A percentile compares a stretch with the other conserved stretches of the same genome.
phyloP scores from a whole-genome alignment of 1,284 basidiomycete genomes.

The Marasmius sp. region DNA sequence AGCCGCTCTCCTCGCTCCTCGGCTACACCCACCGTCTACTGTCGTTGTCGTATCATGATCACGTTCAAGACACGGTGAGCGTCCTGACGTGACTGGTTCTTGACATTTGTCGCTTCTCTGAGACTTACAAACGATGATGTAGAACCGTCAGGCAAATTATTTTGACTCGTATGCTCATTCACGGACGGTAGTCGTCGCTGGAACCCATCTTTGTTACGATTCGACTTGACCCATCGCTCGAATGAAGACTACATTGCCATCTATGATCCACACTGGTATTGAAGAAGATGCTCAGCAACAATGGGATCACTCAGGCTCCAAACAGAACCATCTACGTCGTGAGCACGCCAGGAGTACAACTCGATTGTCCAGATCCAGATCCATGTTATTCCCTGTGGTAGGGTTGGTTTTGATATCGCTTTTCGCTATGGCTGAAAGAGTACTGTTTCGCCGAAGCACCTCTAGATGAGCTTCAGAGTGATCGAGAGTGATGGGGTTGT shows the following conservation, averaged over 20 bases:
- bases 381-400: conserved; percentile 44
- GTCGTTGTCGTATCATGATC: too few relatives aligned
- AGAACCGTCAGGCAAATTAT: too few relatives aligned
- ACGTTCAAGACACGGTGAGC: too few relatives aligned
- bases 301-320: conserved; percentile 54
- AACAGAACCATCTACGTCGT: conserved; percentile 63
- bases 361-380: conserved; percentile 51
- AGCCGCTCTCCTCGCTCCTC: too few relatives aligned
- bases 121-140: too few relatives aligned
- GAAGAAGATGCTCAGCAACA: conserved; percentile 42
- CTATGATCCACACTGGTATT: conserved; percentile 59
- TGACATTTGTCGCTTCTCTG: too few relatives aligned
- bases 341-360: conserved; percentile 51
- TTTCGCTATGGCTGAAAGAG: too few relatives aligned
- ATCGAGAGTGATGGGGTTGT: conserved; percentile 56
- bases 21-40: too few relatives aligned
- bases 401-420: conserved; percentile 2
- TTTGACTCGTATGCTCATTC: too few relatives aligned
- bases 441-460: conserved; percentile 46
- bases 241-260: conserved; percentile 62
- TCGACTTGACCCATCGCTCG: conserved; percentile 44
- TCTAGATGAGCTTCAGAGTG: conserved; percentile 57
- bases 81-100: too few relatives aligned
- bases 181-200: too few relatives aligned
- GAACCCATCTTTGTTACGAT: too few relatives aligned